phyloP scores from a whole-genome alignment of 305 asterid species.

The Nicotiana rustica region DNA sequence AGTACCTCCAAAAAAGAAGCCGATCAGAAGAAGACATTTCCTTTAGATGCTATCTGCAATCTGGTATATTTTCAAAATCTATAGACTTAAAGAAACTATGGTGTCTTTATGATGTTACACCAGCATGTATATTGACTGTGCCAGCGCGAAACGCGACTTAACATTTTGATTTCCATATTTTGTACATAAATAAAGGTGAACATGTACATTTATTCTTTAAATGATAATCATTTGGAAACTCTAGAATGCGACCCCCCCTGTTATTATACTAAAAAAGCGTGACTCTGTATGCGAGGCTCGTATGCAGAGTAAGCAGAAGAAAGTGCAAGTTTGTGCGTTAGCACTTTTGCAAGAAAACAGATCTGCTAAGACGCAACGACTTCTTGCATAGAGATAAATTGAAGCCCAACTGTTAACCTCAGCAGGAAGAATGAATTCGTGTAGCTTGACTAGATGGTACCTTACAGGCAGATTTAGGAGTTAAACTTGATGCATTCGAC shows the following conservation, averaged over 20 bases:
- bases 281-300: background rate
- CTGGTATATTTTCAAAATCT: background rate
- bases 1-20: constrained; percentile 46
- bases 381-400: background rate
- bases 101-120: background rate
- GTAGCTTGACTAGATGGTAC: constrained; percentile 12
- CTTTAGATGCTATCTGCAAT: constrained; percentile 29
- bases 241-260: background rate
- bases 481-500: background rate
- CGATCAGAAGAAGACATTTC: constrained; percentile 47
- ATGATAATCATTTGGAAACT: background rate
- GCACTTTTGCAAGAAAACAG: constrained; percentile 17
- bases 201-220: background rate
- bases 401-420: background rate
- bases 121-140: background rate
- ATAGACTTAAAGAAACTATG: background rate
- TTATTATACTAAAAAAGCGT: background rate
- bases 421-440: background rate
- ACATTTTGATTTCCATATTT: background rate
- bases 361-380: background rate
- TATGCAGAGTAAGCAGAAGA: background rate
- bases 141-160: background rate
- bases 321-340: background rate
- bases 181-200: constrained; percentile 5
- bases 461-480: background rate